A percentile compares a stretch with the other conserved stretches of the same genome.
These are phyloP conservation scores for Theobroma grandiflorum DNA, from an alignment of 441 rosid species.

Conservation along the genomic window DNA sequence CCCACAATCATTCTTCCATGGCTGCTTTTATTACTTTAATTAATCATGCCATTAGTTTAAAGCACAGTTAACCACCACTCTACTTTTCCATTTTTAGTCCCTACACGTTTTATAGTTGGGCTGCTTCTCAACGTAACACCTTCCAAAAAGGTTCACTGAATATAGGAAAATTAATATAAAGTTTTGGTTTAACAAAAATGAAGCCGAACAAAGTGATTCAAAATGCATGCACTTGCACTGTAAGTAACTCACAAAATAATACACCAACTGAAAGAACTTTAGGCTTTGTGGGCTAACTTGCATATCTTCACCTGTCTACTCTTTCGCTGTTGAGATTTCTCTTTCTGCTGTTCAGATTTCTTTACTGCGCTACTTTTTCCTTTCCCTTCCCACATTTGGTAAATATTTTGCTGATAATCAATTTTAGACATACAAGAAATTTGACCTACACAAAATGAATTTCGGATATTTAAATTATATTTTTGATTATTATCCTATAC, in stretches of 20 bases:
- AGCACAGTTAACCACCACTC: not conserved
- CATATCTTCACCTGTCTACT: no score
- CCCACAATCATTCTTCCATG: not conserved
- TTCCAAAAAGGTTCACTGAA: no score
- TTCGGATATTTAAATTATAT: not conserved
- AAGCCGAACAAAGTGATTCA: not conserved
- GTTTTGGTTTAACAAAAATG: not conserved
- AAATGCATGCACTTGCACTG: not conserved
- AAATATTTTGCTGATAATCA: no score
- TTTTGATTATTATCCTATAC: not conserved
- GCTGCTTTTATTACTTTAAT: not conserved
- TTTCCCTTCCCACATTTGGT: not conserved
- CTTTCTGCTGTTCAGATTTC: no score
- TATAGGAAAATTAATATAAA: no score
- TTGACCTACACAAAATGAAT: not conserved
- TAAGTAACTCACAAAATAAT: not conserved
- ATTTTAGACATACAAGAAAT: not conserved
- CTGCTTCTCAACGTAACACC: not conserved
- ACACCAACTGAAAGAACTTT: not conserved
- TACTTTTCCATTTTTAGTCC: not conserved
- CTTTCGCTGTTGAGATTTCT: no score
- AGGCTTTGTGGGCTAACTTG: no score
- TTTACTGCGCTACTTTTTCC: not conserved
- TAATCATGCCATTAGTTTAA: not conserved
- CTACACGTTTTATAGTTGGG: no score